These are phyloP conservation scores for Xylaria sp. DNA, from an alignment of 2,329 filamentous ascomycete species.

Conservation along the genomic window DNA sequence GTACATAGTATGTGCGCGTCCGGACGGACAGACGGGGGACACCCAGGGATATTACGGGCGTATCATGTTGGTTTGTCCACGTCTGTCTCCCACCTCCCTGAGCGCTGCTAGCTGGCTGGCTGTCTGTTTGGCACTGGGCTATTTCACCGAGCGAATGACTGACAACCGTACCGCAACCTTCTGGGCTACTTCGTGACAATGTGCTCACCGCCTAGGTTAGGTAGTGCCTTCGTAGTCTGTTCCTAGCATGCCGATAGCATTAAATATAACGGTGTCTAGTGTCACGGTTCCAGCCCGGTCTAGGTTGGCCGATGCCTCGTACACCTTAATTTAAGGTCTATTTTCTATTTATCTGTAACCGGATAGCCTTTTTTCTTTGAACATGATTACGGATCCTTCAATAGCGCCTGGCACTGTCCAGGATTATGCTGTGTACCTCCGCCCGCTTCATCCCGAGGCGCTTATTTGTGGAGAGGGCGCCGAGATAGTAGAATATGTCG, in stretches of 20 bases:
- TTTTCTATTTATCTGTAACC: slow-evolving; percentile 28
- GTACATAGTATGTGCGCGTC: slow-evolving; percentile 28
- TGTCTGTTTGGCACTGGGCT: not conserved
- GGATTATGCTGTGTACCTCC: slow-evolving; percentile 10
- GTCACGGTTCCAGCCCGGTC: slow-evolving; percentile 24
- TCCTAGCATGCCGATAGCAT: slow-evolving; percentile 14
- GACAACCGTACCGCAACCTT: not conserved
- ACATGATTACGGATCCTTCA: slow-evolving; percentile 27
- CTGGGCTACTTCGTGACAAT: not conserved
- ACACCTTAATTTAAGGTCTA: slow-evolving; percentile 26
- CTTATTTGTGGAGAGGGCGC: not conserved
- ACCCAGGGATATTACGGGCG: slow-evolving; percentile 17
- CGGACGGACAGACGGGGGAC: slow-evolving; percentile 11
- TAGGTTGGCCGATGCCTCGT: slow-evolving; percentile 24
- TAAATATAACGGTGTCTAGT: slow-evolving; percentile 9
- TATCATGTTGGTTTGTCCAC: slow-evolving; percentile 22
- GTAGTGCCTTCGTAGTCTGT: not conserved
- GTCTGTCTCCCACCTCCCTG: slow-evolving; percentile 16
- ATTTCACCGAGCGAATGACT: slow-evolving; percentile 11
- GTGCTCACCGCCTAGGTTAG: slow-evolving; percentile 18
- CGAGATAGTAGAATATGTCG: slow-evolving; percentile 5
- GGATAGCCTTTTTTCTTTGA: slow-evolving; percentile 9
- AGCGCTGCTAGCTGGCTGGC: not conserved
- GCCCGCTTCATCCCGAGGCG: slow-evolving; percentile 7
- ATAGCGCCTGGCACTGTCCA: slow-evolving; percentile 12